Percentiles rank a stretch among this genome's conserved stretches.
phyloP scores from a whole-genome alignment of 2,329 filamentous ascomycete genomes.

The Polychaeton citri region DNA sequence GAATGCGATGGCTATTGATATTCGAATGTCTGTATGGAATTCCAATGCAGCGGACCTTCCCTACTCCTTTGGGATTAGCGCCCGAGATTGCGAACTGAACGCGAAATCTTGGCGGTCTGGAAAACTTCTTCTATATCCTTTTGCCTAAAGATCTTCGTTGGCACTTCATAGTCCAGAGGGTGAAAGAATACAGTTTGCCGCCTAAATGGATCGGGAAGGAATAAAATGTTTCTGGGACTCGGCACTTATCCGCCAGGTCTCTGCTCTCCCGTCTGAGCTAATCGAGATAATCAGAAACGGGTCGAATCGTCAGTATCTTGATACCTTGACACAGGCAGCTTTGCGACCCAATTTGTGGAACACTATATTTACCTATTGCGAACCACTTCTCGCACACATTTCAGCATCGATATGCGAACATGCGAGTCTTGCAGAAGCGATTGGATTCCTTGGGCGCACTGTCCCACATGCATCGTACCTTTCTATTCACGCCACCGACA shows the following conservation, averaged over 20 bases:
- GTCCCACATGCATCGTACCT: slow-evolving; percentile 73
- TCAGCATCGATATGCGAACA: slow-evolving; percentile 42
- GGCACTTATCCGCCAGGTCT: slow-evolving; percentile 24
- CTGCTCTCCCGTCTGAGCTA: slow-evolving; percentile 57
- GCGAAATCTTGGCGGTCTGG: not conserved
- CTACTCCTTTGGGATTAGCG: not conserved
- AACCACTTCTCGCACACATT: slow-evolving; percentile 64
- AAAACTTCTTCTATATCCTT: slow-evolving; percentile 1
- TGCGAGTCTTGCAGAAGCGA: slow-evolving; percentile 25
- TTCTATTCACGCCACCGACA: slow-evolving; percentile 25
- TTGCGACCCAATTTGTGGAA: slow-evolving; percentile 59
- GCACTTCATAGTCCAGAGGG: too few species aligned
- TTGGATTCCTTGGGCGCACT: slow-evolving; percentile 65
- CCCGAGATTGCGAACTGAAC: slow-evolving; percentile 1
- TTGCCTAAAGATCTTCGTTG: too few species aligned
- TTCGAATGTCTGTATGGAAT: not conserved
- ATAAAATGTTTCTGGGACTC: slow-evolving; percentile 21
- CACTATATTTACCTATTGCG: slow-evolving; percentile 60
- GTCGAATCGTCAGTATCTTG: slow-evolving; percentile 53
- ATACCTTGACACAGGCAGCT: slow-evolving; percentile 55
- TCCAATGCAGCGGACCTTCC: not conserved
- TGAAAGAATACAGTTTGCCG: too few species aligned
- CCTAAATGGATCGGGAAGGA: not conserved
- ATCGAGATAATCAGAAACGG: slow-evolving; percentile 51
- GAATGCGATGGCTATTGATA: too few species aligned